These are phyloP conservation scores for Podila horticola DNA, from an alignment of 192 early-diverging fungal species.

Conservation along the genomic window DNA sequence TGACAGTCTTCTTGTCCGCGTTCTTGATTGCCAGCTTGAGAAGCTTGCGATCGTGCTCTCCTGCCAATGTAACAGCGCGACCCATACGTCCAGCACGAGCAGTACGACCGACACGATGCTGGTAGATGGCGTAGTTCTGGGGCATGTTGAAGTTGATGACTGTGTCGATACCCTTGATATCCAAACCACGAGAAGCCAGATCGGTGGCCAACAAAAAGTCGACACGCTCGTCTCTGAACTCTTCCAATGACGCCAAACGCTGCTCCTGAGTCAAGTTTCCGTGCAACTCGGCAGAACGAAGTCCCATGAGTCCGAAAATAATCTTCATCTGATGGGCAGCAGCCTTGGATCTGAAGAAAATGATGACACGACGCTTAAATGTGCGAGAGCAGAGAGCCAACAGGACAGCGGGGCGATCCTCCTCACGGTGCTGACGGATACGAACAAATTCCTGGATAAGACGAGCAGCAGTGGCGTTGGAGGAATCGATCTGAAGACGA, in stretches of 20 bases:
- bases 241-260: constrained; percentile 89
- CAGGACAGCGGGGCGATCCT: constrained; percentile 87
- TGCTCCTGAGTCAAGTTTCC: constrained; percentile 94
- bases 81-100: constrained; percentile 91
- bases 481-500: constrained; percentile 87
- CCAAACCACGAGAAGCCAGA: constrained; percentile 95
- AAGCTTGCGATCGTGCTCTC: constrained; percentile 93
- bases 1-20: constrained; percentile 77
- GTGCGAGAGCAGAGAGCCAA: constrained; percentile 85
- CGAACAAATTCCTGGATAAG: constrained; percentile 97
- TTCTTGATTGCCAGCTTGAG: constrained; percentile 94
- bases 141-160: constrained; percentile 99
- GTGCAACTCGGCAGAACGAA: constrained; percentile 93
- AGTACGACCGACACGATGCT: constrained; percentile 96
- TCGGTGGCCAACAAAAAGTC: constrained; percentile 96
- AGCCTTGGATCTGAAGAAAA: constrained; percentile 96
- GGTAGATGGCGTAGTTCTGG: constrained; percentile 88
- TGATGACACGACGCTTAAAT: constrained; percentile 81
- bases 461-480: constrained; percentile 77
- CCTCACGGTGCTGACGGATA: constrained; percentile 86
- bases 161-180: constrained; percentile 95
- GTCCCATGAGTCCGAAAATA: constrained; percentile 88
- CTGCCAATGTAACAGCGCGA: constrained; percentile 87
- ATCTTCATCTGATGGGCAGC: constrained; percentile 99
- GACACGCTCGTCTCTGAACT: constrained; percentile 86